Conservation (phyloP, 1,139 yeast species). For the Taphrina deformans region DNA sequence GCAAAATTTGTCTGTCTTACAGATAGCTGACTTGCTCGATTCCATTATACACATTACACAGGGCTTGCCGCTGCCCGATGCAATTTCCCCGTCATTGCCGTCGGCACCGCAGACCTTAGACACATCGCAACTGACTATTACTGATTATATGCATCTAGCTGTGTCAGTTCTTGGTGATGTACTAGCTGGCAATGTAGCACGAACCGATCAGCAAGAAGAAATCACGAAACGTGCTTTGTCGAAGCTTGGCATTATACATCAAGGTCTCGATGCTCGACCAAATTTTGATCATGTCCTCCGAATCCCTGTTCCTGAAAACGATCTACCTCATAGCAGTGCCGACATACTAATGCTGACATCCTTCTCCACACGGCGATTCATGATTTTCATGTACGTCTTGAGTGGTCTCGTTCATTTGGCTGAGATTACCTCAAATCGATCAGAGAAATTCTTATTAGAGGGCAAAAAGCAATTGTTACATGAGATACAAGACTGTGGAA, state of each 20-base stretch:
- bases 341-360: not conserved
- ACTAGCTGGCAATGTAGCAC: constrained; percentile 8
- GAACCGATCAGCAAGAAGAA: not conserved
- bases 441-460: constrained; percentile 8
- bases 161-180: constrained; percentile 11
- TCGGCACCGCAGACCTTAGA: not conserved
- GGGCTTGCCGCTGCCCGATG: not conserved
- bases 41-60: not conserved
- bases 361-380: not conserved
- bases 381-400: constrained; percentile 13
- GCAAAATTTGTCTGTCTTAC: not conserved
- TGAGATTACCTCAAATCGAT: constrained; percentile 6
- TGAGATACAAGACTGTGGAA: not conserved
- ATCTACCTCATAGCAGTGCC: not conserved
- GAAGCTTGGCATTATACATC: not conserved
- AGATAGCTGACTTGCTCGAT: constrained; percentile 1
- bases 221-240: not conserved
- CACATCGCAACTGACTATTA: not conserved
- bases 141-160: constrained; percentile 2
- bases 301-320: not conserved
- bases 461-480: constrained; percentile 4
- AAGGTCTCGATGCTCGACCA: constrained; percentile 7
- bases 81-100: not conserved
- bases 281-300: not conserved
- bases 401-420: constrained; percentile 9